These are phyloP conservation scores for Aspergillus latus DNA, from an alignment of 2,329 filamentous ascomycete species.

Conservation along the genomic window DNA sequence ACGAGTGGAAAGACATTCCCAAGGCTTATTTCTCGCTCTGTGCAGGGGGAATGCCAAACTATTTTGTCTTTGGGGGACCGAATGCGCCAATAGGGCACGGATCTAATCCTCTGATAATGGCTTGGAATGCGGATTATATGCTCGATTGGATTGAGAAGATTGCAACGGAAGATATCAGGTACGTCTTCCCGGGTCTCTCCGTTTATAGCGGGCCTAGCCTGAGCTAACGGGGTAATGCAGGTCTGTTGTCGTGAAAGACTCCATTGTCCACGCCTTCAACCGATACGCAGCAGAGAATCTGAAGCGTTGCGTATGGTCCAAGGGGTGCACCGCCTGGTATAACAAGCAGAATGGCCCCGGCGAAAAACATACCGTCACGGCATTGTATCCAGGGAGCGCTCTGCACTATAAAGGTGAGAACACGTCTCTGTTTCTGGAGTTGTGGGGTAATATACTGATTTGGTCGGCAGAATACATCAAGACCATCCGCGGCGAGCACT, in stretches of 20 bases:
- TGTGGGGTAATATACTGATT: neutral
- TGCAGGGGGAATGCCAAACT: slow-evolving; percentile 27
- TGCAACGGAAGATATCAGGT: slow-evolving; percentile 20
- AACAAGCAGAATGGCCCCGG: slow-evolving; percentile 12
- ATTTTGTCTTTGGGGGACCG: slow-evolving; percentile 31
- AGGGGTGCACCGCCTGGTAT: slow-evolving; percentile 30
- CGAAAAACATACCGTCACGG: slow-evolving; percentile 21
- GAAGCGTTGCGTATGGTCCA: slow-evolving; percentile 27
- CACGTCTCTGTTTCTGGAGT: neutral
- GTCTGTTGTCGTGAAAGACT: slow-evolving; percentile 19
- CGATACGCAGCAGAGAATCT: slow-evolving; percentile 23
- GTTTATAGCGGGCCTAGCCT: neutral
- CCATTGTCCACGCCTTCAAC: slow-evolving; percentile 23
- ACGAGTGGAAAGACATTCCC: slow-evolving; percentile 25
- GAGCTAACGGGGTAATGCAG: neutral
- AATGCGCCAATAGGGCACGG: slow-evolving; percentile 26
- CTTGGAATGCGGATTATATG: slow-evolving; percentile 26
- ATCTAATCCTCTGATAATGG: slow-evolving; percentile 19
- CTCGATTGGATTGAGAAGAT: slow-evolving; percentile 32
- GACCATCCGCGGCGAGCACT: slow-evolving; percentile 20
- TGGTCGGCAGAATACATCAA: slow-evolving; percentile 11
- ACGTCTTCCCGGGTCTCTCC: too few species aligned
- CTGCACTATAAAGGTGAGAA: slow-evolving; percentile 24
- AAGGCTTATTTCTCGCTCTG: slow-evolving; percentile 28
- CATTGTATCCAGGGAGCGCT: slow-evolving; percentile 27